phyloP scores from a whole-genome alignment of 1,284 basidiomycete species.

The Porogramme epimiltina region DNA sequence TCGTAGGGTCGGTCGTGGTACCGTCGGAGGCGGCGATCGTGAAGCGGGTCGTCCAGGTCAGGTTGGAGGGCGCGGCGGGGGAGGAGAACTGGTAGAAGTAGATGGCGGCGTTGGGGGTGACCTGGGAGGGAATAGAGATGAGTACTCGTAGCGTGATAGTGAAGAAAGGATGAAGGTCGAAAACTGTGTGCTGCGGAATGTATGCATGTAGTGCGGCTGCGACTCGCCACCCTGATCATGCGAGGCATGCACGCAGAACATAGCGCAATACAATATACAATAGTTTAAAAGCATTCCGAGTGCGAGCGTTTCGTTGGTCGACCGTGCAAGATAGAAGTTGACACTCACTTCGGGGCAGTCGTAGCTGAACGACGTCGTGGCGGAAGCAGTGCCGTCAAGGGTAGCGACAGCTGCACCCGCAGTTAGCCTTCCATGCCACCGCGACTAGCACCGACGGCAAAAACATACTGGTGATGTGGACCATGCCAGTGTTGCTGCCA shows the following conservation, averaged over 20 bases:
- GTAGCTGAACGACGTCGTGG: conserved; percentile 48
- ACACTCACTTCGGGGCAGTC: conserved; percentile 65
- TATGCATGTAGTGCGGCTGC: neutral
- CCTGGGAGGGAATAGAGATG: conserved; percentile 37
- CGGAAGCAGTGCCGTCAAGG: conserved; percentile 57
- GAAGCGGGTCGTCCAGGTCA: conserved; percentile 82
- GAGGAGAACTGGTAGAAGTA: conserved; percentile 82
- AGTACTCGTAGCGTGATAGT: neutral
- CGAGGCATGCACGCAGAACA: no score
- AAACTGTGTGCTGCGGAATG: neutral
- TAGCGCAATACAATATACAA: no score
- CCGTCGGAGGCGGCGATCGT: conserved; percentile 65
- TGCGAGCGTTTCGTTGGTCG: no score
- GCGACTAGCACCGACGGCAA: neutral
- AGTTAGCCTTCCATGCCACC: neutral
- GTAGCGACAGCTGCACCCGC: conserved; percentile 57
- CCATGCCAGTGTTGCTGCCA: conserved; percentile 73
- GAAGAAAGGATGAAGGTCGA: neutral
- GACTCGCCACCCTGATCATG: neutral
- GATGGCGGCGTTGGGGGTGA: conserved; percentile 68
- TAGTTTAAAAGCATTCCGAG: no score
- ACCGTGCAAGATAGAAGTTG: conserved; percentile 3
- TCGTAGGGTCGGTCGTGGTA: conserved; percentile 48
- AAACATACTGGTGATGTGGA: conserved; percentile 61
- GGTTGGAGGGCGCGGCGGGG: conserved; percentile 36